Evolutionary conservation across 2,329 filamentous ascomycete genomes (phyloP), one percentile per base, ranked within the genome.

Genomic region (Pseudogymnoascus sp.): DNA sequence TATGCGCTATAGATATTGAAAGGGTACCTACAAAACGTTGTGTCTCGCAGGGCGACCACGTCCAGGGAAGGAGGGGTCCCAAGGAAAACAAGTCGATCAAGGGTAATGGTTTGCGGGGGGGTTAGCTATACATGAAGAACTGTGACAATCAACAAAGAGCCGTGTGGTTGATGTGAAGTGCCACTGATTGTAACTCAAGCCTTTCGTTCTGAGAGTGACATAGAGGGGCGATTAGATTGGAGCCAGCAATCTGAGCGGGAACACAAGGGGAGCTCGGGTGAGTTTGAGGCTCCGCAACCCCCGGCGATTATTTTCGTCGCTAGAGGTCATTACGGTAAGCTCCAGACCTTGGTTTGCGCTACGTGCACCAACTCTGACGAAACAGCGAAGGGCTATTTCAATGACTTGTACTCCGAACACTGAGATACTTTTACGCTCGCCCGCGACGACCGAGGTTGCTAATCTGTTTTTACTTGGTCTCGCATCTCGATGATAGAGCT

Each of bases 241-340:
- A 55, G 49, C 49, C 29, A 33, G 26, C 29, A 33, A 21, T 55
- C 49, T 55, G 49, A 55, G n/a, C 49, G 26, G 26, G 49, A 55
- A 21, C 49, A 33, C 49, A 11, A 41, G 39, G 39, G 39, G n/a
- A 55, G 49, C 49, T 55, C 49, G 31, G 49, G 49, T 55, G 29
- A 55, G 45, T 12, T 49, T 55, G 49, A 55, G 49, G 49, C 49
- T 55, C 49, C 49, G 49, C 49, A 55, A 31, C 49, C 43, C 26
- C 26, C 49, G n/a, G 29, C 49, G 49, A 55, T 55, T 55, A 55
- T 55, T 55, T 55, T 55, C 29, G 49, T 55, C 49, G 49, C 49
- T 55, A 55, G 49, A 55, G 49, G 49, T 33, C 49, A 55, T 55
- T 55, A 55, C 49, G 49, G 49, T 55, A 55, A 55, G 49, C 49